A percentile compares a stretch with the other conserved stretches of the same genome.
Conservation (phyloP, 305 asterid species). For the Nicotiana rustica region DNA sequence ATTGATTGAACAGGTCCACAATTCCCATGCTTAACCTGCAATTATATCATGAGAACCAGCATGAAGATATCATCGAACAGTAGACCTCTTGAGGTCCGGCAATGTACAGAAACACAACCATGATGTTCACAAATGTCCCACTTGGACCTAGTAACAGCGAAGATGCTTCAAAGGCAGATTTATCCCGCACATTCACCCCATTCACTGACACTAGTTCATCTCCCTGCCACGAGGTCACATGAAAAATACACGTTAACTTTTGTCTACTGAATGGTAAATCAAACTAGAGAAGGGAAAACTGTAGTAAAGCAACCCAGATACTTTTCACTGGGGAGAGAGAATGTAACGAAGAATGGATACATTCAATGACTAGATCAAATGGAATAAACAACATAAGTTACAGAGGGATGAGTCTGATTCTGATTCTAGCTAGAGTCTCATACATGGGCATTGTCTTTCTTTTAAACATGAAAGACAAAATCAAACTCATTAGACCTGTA, state of each 20-base stretch:
- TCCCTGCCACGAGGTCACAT: constrained; percentile 59
- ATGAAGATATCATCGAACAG: constrained; percentile 40
- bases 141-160: constrained; percentile 88
- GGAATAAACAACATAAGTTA: neutral
- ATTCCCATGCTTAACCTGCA: constrained; percentile 91
- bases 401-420: neutral
- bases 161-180: constrained; percentile 93
- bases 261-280: constrained; percentile 17
- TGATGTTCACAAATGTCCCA: constrained; percentile 85
- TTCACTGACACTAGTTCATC: constrained; percentile 85
- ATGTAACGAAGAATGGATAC: neutral
- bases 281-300: constrained; percentile 6
- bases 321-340: constrained; percentile 6
- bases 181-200: constrained; percentile 86
- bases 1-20: constrained; percentile 88
- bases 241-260: constrained; percentile 23
- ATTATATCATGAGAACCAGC: constrained; percentile 39
- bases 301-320: neutral
- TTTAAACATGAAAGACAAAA: neutral
- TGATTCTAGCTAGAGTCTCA: neutral
- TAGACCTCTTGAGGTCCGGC: neutral
- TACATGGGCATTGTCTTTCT: neutral
- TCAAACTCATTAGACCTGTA: neutral
- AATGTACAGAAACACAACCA: constrained; percentile 47
- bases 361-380: neutral